A percentile compares a stretch with the other conserved stretches of the same genome.
Conservation (phyloP, 192 early-diverging fungal genomes). For the Pilaira anomala region DNA sequence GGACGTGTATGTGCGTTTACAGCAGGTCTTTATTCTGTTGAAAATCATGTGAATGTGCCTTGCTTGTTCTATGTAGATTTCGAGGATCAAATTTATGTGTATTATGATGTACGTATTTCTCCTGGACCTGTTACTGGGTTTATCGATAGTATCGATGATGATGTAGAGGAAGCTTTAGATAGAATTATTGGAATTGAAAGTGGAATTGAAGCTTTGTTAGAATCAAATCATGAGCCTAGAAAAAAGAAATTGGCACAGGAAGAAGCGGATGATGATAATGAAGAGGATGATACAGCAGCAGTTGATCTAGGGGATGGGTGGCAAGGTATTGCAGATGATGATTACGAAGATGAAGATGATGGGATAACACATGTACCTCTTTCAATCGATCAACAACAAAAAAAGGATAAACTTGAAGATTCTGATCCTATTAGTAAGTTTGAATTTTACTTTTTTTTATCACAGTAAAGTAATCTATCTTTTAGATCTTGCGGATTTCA, state of each 20-base stretch:
- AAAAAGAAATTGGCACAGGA: not conserved
- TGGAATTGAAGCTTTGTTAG: slow-evolving; percentile 7
- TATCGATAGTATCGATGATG: slow-evolving; percentile 42
- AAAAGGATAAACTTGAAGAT: not conserved
- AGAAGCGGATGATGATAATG: not conserved
- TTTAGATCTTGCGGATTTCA: slow-evolving; percentile 27
- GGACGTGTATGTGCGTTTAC: slow-evolving; percentile 57
- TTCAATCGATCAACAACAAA: not conserved
- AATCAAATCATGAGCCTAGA: not conserved
- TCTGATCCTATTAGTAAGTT: slow-evolving; percentile 10
- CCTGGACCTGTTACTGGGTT: slow-evolving; percentile 44
- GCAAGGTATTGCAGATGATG: slow-evolving; percentile 22
- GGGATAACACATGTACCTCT: not conserved
- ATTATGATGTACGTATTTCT: slow-evolving; percentile 51
- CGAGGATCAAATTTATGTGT: slow-evolving; percentile 59
- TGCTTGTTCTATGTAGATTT: slow-evolving; percentile 62
- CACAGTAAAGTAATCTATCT: not conserved
- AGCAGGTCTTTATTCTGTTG: slow-evolving; percentile 54
- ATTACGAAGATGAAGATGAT: slow-evolving; percentile 9
- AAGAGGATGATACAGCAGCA: not conserved
- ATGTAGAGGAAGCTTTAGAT: slow-evolving; percentile 36
- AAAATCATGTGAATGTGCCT: slow-evolving; percentile 47
- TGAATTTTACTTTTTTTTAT: not conserved
- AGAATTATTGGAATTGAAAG: slow-evolving; percentile 26
- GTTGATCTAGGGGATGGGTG: slow-evolving; percentile 37